These are phyloP conservation scores for Inga leiocalycina DNA, from an alignment of 306 rosid species.

Conservation along the genomic window DNA sequence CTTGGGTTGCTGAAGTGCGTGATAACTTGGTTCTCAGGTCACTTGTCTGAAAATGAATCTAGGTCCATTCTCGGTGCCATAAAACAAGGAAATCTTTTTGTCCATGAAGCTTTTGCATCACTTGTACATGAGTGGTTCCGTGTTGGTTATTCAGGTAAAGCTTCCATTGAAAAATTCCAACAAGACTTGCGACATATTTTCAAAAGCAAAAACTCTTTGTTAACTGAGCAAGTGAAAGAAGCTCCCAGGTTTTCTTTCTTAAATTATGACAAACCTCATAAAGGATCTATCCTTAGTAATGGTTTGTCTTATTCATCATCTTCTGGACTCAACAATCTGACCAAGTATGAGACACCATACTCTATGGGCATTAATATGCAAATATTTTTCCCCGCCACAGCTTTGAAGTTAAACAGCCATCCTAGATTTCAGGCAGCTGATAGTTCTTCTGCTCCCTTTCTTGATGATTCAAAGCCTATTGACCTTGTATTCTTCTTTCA, in stretches of 20 bases:
- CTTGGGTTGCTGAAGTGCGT: slow-evolving; percentile 82
- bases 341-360: slow-evolving; percentile 58
- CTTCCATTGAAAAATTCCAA: slow-evolving; percentile 64
- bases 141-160: slow-evolving; percentile 79
- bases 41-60: slow-evolving; percentile 72
- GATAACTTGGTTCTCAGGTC: slow-evolving; percentile 83
- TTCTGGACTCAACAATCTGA: slow-evolving; percentile 42
- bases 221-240: slow-evolving; percentile 53
- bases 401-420: slow-evolving; percentile 47
- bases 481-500: slow-evolving; percentile 84
- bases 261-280: slow-evolving; percentile 40
- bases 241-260: slow-evolving; percentile 51
- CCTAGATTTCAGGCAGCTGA: slow-evolving; percentile 44
- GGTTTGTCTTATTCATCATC: slow-evolving; percentile 46
- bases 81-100: slow-evolving; percentile 47
- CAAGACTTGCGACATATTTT: slow-evolving; percentile 68
- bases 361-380: slow-evolving; percentile 69
- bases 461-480: slow-evolving; percentile 69
- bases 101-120: slow-evolving; percentile 59
- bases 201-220: slow-evolving; percentile 57
- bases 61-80: slow-evolving; percentile 55
- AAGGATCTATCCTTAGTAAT: slow-evolving; percentile 39
- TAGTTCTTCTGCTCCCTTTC: slow-evolving; percentile 43
- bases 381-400: slow-evolving; percentile 63
- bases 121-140: slow-evolving; percentile 83